Conservation (phyloP, 2,329 filamentous ascomycete species). For the Colletotrichum orchidophilum region DNA sequence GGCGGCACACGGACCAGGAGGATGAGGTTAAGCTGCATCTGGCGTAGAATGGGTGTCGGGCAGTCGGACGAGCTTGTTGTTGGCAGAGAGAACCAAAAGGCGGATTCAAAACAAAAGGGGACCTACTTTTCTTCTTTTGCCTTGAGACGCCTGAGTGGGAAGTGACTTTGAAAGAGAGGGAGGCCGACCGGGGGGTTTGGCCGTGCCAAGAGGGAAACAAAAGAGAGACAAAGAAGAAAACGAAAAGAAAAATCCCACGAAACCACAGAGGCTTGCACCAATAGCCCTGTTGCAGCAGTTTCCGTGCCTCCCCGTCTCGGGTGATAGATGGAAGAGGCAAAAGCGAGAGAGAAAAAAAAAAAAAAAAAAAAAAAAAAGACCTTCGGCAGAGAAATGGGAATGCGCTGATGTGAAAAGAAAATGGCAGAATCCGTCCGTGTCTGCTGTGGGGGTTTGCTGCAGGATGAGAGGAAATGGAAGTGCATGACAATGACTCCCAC, state of each 20-base stretch:
- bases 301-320: neutral
- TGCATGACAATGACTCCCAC: neutral
- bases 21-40: conserved; percentile 16
- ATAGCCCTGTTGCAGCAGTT: conserved; percentile 13
- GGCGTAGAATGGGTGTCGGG: conserved; percentile 14
- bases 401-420: neutral
- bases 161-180: neutral
- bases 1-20: conserved; percentile 7
- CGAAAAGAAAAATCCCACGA: conserved; percentile 7
- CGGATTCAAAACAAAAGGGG: neutral
- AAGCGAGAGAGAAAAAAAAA: neutral
- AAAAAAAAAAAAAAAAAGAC: no score
- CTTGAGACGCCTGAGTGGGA: neutral
- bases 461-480: neutral
- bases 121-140: neutral
- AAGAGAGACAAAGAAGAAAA: conserved; percentile 10
- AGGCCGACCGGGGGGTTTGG: neutral
- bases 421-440: neutral
- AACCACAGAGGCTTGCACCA: conserved; percentile 23
- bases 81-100: neutral
- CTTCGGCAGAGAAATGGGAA: neutral
- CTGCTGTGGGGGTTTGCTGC: neutral
- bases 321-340: neutral
- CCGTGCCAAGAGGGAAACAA: neutral
- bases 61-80: neutral